These are phyloP conservation scores for Microstegium vimineum DNA, from an alignment of 176 grass and related monocot genomes.

Conservation along the genomic window DNA sequence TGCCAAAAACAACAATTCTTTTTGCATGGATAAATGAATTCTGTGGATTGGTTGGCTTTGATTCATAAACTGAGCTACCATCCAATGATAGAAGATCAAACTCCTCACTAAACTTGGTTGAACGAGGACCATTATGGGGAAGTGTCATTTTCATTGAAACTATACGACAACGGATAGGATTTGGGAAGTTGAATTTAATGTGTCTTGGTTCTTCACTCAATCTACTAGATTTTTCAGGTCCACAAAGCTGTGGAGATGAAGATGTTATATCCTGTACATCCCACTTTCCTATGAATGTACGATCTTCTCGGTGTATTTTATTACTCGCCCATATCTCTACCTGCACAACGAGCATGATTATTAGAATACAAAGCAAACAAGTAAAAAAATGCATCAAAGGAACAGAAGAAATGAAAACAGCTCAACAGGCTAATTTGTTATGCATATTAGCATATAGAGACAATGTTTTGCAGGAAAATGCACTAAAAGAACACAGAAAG, in stretches of 20 bases:
- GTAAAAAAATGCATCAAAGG: slow-evolving; percentile 17
- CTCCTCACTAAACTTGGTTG: slow-evolving; percentile 44
- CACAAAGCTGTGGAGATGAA: slow-evolving; percentile 64
- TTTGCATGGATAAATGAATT: slow-evolving; percentile 86
- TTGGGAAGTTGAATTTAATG: slow-evolving; percentile 78
- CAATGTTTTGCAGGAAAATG: neutral
- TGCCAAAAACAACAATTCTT: slow-evolving; percentile 78
- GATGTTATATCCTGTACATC: slow-evolving; percentile 58
- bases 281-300: slow-evolving; percentile 89
- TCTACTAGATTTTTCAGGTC: slow-evolving; percentile 59
- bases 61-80: slow-evolving; percentile 47
- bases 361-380: slow-evolving; percentile 14
- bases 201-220: slow-evolving; percentile 57
- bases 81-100: slow-evolving; percentile 81
- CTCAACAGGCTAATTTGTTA: slow-evolving; percentile 3
- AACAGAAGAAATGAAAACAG: slow-evolving; percentile 21
- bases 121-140: slow-evolving; percentile 33
- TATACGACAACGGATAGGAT: slow-evolving; percentile 79
- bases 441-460: slow-evolving; percentile 13
- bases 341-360: slow-evolving; percentile 42
- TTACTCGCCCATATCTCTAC: slow-evolving; percentile 98
- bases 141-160: slow-evolving; percentile 86
- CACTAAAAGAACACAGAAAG: neutral
- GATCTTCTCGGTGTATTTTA: slow-evolving; percentile 76
- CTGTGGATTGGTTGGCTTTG: slow-evolving; percentile 30